Percentiles rank a stretch among this genome's conserved stretches.
phyloP scores from a whole-genome alignment of 1,284 basidiomycete species.

The Rhodotorula sp. region DNA sequence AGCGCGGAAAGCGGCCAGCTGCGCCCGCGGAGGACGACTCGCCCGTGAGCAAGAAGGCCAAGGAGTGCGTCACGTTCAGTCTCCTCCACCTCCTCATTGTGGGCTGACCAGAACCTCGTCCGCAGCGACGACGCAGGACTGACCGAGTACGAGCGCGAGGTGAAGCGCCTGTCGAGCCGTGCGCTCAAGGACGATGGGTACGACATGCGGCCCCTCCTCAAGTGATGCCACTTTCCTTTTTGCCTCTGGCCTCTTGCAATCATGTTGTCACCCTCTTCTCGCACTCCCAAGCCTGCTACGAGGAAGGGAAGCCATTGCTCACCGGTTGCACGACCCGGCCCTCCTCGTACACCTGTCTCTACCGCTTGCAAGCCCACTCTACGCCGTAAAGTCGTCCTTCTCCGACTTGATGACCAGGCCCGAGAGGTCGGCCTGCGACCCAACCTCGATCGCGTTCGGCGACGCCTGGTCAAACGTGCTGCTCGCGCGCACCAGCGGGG shows the following conservation, averaged over 20 bases:
- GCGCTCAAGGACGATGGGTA: conserved; percentile 28
- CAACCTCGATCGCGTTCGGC: conserved; percentile 51
- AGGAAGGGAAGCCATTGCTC: neutral
- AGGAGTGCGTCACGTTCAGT: neutral
- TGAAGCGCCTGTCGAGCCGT: conserved; percentile 5
- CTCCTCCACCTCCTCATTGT: neutral
- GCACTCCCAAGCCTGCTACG: neutral
- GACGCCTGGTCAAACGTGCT: conserved; percentile 53
- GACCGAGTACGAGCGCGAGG: conserved; percentile 30
- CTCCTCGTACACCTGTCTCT: neutral
- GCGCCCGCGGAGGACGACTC: neutral
- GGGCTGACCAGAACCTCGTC: neutral
- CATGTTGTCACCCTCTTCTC: neutral
- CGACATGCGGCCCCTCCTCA: conserved; percentile 26
- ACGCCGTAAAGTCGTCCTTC: conserved; percentile 40
- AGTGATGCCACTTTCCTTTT: neutral
- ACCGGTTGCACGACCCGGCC: conserved; percentile 9
- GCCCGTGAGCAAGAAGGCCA: conserved; percentile 6
- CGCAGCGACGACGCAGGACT: neutral
- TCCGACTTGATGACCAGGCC: conserved; percentile 53
- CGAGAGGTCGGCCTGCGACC: conserved; percentile 53
- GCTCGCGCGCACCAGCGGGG: neutral
- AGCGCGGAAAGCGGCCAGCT: conserved; percentile 29
- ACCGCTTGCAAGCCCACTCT: neutral
- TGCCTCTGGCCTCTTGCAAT: neutral